Conservation (phyloP, 768 basidiomycete genomes). For the Lactifluus subvellereus region DNA sequence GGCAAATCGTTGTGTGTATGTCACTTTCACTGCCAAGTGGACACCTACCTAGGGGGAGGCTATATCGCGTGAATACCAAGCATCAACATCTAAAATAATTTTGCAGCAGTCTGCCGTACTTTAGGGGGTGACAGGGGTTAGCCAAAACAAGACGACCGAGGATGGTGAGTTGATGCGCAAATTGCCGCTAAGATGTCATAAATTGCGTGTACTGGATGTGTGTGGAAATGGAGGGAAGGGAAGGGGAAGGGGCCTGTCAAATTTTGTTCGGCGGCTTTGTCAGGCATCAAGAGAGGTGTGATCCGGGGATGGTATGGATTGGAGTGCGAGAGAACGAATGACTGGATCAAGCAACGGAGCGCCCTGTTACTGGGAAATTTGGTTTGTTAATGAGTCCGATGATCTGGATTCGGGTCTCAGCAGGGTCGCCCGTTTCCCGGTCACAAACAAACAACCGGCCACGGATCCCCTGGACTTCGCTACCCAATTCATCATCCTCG, state of each 20-base stretch:
- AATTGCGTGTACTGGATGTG: not conserved
- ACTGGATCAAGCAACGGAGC: slow-evolving; percentile 17
- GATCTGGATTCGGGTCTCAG: not conserved
- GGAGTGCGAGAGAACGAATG: slow-evolving; percentile 2
- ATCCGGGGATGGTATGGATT: not conserved
- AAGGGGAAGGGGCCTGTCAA: not conserved
- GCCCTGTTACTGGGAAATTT: slow-evolving; percentile 18
- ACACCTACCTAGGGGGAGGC: not conserved
- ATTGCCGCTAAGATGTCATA: slow-evolving; percentile 2
- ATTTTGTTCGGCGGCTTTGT: slow-evolving; percentile 3
- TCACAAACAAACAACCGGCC: slow-evolving; percentile 2
- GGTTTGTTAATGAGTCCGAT: not conserved
- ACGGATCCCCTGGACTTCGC: not conserved
- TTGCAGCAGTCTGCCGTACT: not conserved
- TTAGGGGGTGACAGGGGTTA: slow-evolving; percentile 3
- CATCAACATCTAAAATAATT: too few relatives aligned
- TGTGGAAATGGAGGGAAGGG: not conserved
- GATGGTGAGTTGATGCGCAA: not conserved
- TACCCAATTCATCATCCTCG: slow-evolving; percentile 9
- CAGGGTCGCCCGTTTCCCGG: slow-evolving; percentile 13
- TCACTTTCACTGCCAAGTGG: not conserved
- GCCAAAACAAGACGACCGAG: not conserved
- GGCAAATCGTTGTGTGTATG: not conserved
- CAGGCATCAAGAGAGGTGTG: not conserved
- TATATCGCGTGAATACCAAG: too few relatives aligned